Base-by-base conservation (phyloP, 176 grass and related monocot genomes). In the Melocanna baccifera region DNA sequence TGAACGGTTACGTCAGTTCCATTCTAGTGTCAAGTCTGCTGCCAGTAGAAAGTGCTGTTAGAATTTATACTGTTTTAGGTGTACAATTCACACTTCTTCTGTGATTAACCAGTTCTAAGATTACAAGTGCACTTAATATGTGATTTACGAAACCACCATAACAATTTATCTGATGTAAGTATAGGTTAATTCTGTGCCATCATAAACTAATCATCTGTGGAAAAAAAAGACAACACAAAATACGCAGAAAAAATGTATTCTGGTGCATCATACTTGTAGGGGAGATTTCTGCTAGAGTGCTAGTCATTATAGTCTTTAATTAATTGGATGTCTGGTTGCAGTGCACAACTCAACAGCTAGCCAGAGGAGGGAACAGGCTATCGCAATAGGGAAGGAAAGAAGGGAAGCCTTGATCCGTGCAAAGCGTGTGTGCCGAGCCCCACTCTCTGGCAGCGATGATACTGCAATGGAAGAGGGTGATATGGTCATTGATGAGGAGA, bases 401-500 rank as follows among this genome's bases (percentile, higher is more conserved):
- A 92, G 96, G 56, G 93, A 99, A 79, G 87, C 93, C n/a, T 91
- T 99, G 70, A 96, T 99, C 81, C 91, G 96, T 62, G 83, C 96
- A 68, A 99, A 99, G 81, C 93, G 96, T 73, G 84, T 99, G 36
- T 99, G 93, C 75, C 89, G 83, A 69, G 84, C 86, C 88, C 84
- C 89, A 83, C 63, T 94, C 73, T 68, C 79, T 23, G 91, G 89
- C n/a, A 81, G 78, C 20, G 80, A 86, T 88, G 89, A 90, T 48
- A 57, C 51, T 95, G 51, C 56, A 72, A 28, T 55, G 42, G 91
- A 93, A 70, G 89, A 99, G 19, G 91, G 87, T 41, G 88, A 94
- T 78, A 96, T 99, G 96, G 73, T 92, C 72, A 86, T 92, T 71
- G 91, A 99, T 52, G 93, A 94, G 51, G 92, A 92, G 75, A 82